Evolutionary conservation across 2,329 filamentous ascomycete genomes (phyloP).

Genomic region (Alternaria dauci): DNA sequence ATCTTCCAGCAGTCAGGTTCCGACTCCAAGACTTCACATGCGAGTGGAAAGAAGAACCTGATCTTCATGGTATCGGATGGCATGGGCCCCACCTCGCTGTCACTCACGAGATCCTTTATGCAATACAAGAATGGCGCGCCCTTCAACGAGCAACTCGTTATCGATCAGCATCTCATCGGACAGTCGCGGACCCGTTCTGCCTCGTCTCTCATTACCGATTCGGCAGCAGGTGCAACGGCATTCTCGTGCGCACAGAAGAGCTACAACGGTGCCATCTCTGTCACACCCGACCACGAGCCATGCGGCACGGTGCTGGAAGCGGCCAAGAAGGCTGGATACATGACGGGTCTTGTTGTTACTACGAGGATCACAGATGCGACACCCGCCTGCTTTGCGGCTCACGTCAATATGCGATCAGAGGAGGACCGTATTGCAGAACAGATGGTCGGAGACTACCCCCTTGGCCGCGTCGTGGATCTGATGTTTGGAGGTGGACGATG

Average conservation of each 20-base stretch:
- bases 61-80: constrained; percentile 99
- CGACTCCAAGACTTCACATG: constrained; percentile 40
- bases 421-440: constrained; percentile 93
- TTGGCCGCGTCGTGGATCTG: constrained; percentile 88
- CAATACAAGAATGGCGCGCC: constrained; percentile 80
- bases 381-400: constrained; percentile 91
- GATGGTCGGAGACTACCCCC: constrained; percentile 84
- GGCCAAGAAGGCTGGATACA: constrained; percentile 89
- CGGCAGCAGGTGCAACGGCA: constrained; percentile 94
- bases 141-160: constrained; percentile 74
- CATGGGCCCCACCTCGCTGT: constrained; percentile 93
- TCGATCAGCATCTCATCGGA: constrained; percentile 91
- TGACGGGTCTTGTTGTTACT: constrained; percentile 92
- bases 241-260: constrained; percentile 93
- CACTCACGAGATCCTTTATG: constrained; percentile 84
- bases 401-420: constrained; percentile 80
- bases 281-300: constrained; percentile 82
- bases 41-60: constrained; percentile 81
- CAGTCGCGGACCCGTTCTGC: constrained; percentile 86
- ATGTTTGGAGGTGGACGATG: constrained; percentile 94
- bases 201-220: constrained; percentile 89
- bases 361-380: constrained; percentile 96
- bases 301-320: constrained; percentile 95
- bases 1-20: constrained; percentile 70
- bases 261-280: constrained; percentile 95